Base-by-base conservation (phyloP, 2,329 filamentous ascomycete genomes). In the Scopulariopsis brevicaulis region DNA sequence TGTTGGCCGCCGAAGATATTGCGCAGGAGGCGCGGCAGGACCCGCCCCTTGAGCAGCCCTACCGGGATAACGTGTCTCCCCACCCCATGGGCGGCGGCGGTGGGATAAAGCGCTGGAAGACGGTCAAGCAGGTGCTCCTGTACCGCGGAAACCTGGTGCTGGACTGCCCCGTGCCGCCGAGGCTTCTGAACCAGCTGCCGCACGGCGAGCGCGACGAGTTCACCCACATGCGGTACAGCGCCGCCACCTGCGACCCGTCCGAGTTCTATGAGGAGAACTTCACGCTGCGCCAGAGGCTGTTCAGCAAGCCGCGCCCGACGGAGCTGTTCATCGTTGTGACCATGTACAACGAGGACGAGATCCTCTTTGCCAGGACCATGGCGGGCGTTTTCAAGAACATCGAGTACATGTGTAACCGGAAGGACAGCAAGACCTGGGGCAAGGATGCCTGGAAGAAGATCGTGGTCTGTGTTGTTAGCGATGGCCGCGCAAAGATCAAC, bases 391-490 rank as follows among this genome's bases (percentile, higher is more conserved):
- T 97, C 78, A 97, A 99, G 76, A 99, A 99, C 71, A 90, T 99
- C 64, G 93, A 96, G 71, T 92, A 93, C 77, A 96, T 99, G 89
- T 96, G 94, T 73, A 90, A 89, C 60, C 84, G 93, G 55, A 90
- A 86, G 53, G 90, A 88, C 69, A 96, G 91, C 74, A 96, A 96
- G 74, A 97, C 93, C 0, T 99, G 94, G 94, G 94, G 94, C 63
- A 94, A 95, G 71, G 90, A 96, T 66, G 92, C 93, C 4, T 99
- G 94, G 94, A 97, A 99, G 77, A 99, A 99, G 78, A 97, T 99
- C 65, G 94, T 99, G 11, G 94, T 99, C 12, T 97, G 93, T 70
- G 85, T 99, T 52, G 94, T 99, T 63, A 96, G 91, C 65, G 94
- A 99, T 67, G 94, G 94, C 60, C 91, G 94, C 82, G 88, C 86